phyloP scores from a whole-genome alignment of 345 rosid genomes.

The Dimocarpus longan region DNA sequence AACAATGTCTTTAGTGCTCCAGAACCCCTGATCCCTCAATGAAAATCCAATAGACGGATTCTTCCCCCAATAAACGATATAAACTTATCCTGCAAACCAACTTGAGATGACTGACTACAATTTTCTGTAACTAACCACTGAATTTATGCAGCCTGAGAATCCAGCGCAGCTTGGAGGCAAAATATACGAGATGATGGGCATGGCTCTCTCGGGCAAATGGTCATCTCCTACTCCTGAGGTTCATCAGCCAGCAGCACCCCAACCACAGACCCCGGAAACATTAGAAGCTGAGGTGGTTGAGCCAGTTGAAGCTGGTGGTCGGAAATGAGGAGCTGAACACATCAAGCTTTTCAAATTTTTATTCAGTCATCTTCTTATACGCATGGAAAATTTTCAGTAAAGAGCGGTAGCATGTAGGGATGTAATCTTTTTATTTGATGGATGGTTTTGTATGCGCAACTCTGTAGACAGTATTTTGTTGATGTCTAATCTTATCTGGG shows the following conservation, averaged over 20 bases:
- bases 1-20: background rate
- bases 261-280: conserved; percentile 36
- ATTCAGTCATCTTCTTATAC: background rate
- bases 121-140: background rate
- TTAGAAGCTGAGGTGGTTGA: conserved; percentile 88
- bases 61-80: too few species aligned
- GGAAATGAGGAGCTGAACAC: conserved; percentile 49
- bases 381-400: background rate
- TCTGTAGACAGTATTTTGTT: background rate
- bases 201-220: conserved; percentile 88
- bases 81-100: too few species aligned
- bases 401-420: background rate
- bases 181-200: conserved; percentile 96
- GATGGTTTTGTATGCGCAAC: background rate
- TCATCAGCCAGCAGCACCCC: conserved; percentile 31
- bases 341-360: background rate
- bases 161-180: conserved; percentile 95
- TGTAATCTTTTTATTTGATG: background rate
- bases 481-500: background rate
- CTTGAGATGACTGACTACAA: background rate
- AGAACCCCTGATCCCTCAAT: background rate
- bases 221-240: conserved; percentile 38
- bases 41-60: too few species aligned
- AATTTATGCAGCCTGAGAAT: conserved; percentile 74
- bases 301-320: conserved; percentile 58